These are phyloP conservation scores for Lizonia empirigonia DNA, from an alignment of 2,329 filamentous ascomycete genomes.

Conservation along the genomic window DNA sequence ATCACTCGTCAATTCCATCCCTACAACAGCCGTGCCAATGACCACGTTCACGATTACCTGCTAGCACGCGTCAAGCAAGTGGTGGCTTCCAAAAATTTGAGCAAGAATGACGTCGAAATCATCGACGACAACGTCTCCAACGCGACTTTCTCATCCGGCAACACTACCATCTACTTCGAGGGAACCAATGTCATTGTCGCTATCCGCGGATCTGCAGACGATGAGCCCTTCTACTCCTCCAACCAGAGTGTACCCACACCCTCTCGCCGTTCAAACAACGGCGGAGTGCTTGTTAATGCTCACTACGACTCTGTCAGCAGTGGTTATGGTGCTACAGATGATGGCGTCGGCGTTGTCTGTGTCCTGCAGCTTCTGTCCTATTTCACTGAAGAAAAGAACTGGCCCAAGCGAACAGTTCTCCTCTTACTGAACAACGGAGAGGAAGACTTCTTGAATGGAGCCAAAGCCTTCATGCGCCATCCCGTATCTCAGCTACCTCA, in stretches of 20 bases:
- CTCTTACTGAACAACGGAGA: conserved; percentile 93
- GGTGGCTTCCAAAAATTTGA: conserved; percentile 61
- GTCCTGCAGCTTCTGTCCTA: conserved; percentile 85
- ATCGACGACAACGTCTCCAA: conserved; percentile 84
- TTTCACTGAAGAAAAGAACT: conserved; percentile 72
- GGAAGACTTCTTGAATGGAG: conserved; percentile 89
- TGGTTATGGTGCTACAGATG: conserved; percentile 90
- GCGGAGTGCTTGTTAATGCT: conserved; percentile 89
- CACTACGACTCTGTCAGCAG: conserved; percentile 95
- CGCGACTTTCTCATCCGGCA: conserved; percentile 67
- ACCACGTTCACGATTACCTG: conserved; percentile 77
- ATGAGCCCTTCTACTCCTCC: conserved; percentile 64
- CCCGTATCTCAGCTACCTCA: conserved; percentile 80
- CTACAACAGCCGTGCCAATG: conserved; percentile 85
- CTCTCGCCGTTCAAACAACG: conserved; percentile 58
- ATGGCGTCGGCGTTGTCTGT: conserved; percentile 88
- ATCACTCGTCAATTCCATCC: conserved; percentile 81
- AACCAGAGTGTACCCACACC: conserved; percentile 59
- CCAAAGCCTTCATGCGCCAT: conserved; percentile 81
- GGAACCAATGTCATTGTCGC: conserved; percentile 92
- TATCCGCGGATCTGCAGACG: conserved; percentile 77
- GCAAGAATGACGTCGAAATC: conserved; percentile 60
- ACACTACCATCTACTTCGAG: conserved; percentile 77
- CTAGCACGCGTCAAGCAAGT: conserved; percentile 73
- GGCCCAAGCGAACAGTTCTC: conserved; percentile 80